These are phyloP conservation scores for Phytophthora niederhauseri DNA, from an alignment of 352 stramenopile species.

Conservation along the genomic window DNA sequence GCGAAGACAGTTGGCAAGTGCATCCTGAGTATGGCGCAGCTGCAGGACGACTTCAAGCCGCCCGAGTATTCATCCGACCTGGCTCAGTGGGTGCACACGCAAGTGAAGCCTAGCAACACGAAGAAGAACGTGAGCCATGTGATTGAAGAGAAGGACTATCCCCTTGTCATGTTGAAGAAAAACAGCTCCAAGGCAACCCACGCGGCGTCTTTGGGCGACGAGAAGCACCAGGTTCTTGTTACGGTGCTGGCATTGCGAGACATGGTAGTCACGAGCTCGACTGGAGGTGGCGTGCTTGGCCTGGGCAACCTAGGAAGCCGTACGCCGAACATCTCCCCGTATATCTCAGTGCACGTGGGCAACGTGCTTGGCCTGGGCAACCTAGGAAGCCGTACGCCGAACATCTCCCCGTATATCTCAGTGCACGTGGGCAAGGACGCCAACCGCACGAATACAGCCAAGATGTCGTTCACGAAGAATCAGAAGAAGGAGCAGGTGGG, in stretches of 20 bases:
- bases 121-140: constrained; percentile 86
- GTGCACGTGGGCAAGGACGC: constrained; percentile 74
- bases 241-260: constrained; percentile 63
- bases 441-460: constrained; percentile 73
- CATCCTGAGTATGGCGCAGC: constrained; percentile 70
- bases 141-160: constrained; percentile 82
- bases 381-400: constrained; percentile 75
- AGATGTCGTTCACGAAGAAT: constrained; percentile 61
- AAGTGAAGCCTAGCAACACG: constrained; percentile 74
- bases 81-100: constrained; percentile 81
- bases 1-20: constrained; percentile 84
- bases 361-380: constrained; percentile 76
- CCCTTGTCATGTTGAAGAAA: constrained; percentile 66
- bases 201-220: constrained; percentile 42
- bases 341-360: constrained; percentile 79
- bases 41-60: constrained; percentile 81
- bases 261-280: constrained; percentile 69
- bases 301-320: constrained; percentile 78
- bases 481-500: constrained; percentile 54
- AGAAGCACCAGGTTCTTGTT: constrained; percentile 77
- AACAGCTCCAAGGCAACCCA: constrained; percentile 44
- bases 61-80: constrained; percentile 76
- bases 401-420: constrained; percentile 82
- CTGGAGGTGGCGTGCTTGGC: constrained; percentile 67
- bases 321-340: constrained; percentile 80